Evolutionary conservation across 257 asterid genomes (phyloP).

Genomic region (Ehretia macrophylla): DNA sequence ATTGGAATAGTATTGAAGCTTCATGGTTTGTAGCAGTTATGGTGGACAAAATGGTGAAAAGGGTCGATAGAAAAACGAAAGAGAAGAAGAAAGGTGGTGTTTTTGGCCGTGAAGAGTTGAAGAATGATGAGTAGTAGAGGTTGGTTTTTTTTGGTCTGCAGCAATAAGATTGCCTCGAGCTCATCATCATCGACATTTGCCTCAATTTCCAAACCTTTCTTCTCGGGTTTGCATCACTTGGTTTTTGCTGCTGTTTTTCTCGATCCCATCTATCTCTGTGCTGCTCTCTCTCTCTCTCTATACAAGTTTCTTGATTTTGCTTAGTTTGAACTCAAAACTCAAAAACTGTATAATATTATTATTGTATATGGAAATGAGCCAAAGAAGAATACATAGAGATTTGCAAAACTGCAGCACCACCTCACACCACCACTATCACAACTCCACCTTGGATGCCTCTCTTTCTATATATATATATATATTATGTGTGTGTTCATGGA

Average conservation of each 20-base stretch:
- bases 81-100: constrained; percentile 18
- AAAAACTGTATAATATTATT: too few species aligned
- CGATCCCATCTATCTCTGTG: too few species aligned
- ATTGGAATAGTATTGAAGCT: constrained; percentile 21
- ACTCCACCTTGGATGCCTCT: constrained; percentile 30
- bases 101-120: constrained; percentile 4
- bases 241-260: constrained; percentile 20
- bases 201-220: constrained; percentile 49
- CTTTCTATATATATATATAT: neutral
- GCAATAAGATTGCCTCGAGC: constrained; percentile 36
- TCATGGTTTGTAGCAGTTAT: constrained; percentile 17
- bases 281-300: constrained; percentile 13
- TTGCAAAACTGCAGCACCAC: constrained; percentile 22
- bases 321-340: constrained; percentile 25
- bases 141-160: constrained; percentile 3
- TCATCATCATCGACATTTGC: constrained; percentile 39
- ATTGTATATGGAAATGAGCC: constrained; percentile 15
- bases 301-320: constrained; percentile 12
- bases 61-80: constrained; percentile 18
- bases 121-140: too few species aligned
- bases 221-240: constrained; percentile 47
- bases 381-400: constrained; percentile 45
- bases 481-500: neutral
- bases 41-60: constrained; percentile 11
- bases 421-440: constrained; percentile 11